Evolutionary conservation across 2,329 filamentous ascomycete species (phyloP).

Genomic region (Botrytis byssoidea): DNA sequence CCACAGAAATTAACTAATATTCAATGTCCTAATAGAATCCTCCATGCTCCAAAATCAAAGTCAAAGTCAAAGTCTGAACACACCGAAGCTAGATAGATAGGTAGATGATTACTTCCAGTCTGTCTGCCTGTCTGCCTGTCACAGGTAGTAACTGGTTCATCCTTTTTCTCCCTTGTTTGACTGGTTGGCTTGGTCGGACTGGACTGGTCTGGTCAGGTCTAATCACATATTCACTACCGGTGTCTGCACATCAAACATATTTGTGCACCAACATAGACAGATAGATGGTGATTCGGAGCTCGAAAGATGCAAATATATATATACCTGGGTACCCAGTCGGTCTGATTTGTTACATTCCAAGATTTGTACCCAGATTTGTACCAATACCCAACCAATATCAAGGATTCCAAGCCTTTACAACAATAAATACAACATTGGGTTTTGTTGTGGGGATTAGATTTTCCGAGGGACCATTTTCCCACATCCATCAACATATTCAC

Average conservation of each 20-base stretch:
- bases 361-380: not conserved
- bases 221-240: not conserved
- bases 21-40: not conserved
- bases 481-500: not conserved
- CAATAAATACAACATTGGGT: slow-evolving; percentile 7
- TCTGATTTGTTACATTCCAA: not conserved
- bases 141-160: not conserved
- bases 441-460: slow-evolving; percentile 6
- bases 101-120: not conserved
- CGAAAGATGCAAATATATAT: not conserved
- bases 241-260: not conserved
- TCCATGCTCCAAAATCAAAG: no score
- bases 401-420: not conserved
- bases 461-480: not conserved
- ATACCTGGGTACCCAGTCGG: not conserved
- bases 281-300: not conserved
- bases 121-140: not conserved
- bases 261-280: not conserved
- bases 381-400: not conserved
- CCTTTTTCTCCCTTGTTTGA: not conserved
- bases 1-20: not conserved
- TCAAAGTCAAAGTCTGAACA: not conserved
- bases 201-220: not conserved
- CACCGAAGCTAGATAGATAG: not conserved
- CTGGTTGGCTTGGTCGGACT: not conserved